Evolutionary conservation across 805 yeast species (phyloP).

Genomic region (Candida pseudofarinosa): DNA sequence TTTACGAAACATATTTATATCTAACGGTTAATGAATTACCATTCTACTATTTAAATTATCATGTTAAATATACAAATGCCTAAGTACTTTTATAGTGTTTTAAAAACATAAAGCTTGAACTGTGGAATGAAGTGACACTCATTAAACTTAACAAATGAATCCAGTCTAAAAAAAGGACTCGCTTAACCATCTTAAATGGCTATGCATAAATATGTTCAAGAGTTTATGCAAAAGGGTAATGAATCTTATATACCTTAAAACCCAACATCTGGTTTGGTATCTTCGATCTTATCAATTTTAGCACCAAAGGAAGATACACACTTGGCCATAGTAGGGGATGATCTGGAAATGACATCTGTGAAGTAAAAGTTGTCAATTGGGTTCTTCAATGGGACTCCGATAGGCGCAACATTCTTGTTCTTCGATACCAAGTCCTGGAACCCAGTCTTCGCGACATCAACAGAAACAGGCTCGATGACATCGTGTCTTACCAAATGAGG

Average conservation of each 20-base stretch:
- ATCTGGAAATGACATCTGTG: constrained; percentile 82
- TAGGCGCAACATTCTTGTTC: constrained; percentile 33
- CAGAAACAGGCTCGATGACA: constrained; percentile 63
- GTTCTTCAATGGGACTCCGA: constrained; percentile 52
- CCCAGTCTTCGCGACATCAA: constrained; percentile 55
- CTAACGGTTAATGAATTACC: neutral
- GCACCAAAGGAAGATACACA: constrained; percentile 73
- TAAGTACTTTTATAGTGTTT: neutral
- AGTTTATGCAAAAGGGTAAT: constrained; percentile 1
- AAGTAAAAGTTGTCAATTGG: constrained; percentile 82
- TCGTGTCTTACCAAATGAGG: constrained; percentile 79
- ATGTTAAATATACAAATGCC: neutral
- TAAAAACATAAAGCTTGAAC: neutral
- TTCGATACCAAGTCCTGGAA: constrained; percentile 41
- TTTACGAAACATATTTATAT: neutral
- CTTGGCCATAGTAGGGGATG: constrained; percentile 87
- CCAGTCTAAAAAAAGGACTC: neutral
- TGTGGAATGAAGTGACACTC: neutral
- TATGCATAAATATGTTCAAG: neutral
- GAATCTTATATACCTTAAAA: constrained; percentile 14
- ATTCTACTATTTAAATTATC: neutral
- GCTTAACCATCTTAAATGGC: neutral
- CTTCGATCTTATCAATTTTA: constrained; percentile 55
- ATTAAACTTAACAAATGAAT: neutral
- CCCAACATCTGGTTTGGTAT: constrained; percentile 42